phyloP scores from a whole-genome alignment of 2,329 filamentous ascomycete genomes.

The Colletotrichum limetticola region DNA sequence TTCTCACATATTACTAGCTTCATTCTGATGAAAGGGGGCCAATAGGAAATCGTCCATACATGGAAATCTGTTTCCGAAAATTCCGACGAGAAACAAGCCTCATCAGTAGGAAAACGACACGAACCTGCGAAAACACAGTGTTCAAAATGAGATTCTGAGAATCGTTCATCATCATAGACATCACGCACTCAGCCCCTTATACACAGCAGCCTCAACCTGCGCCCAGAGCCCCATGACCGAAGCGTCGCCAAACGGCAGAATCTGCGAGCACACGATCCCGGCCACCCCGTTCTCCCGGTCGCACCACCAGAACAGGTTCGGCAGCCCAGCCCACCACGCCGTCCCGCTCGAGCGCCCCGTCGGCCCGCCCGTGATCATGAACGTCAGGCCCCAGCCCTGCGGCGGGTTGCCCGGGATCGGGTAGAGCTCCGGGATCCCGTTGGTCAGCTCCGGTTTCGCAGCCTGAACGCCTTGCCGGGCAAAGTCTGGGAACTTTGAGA shows the following conservation, averaged over 20 bases:
- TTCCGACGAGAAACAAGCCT: neutral
- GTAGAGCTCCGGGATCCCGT: slow-evolving; percentile 60
- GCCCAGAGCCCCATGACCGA: slow-evolving; percentile 54
- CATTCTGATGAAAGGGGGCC: neutral
- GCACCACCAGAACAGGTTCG: slow-evolving; percentile 72
- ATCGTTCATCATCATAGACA: neutral
- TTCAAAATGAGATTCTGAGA: no score
- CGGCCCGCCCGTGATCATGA: slow-evolving; percentile 60
- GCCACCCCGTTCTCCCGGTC: slow-evolving; percentile 69
- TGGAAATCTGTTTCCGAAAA: neutral
- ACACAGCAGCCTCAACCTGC: slow-evolving; percentile 50
- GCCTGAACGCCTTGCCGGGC: slow-evolving; percentile 55
- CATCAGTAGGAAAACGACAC: neutral
- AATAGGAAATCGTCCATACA: neutral
- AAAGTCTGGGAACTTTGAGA: slow-evolving; percentile 65
- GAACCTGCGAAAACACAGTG: no score
- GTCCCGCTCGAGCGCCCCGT: slow-evolving; percentile 65
- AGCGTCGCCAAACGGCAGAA: slow-evolving; percentile 60
- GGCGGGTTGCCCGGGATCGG: slow-evolving; percentile 55
- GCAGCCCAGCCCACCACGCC: slow-evolving; percentile 67
- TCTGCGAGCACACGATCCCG: slow-evolving; percentile 61
- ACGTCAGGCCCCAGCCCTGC: slow-evolving; percentile 73
- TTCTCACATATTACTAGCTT: neutral
- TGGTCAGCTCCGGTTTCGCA: slow-evolving; percentile 60
- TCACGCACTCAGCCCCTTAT: slow-evolving; percentile 38